Base-by-base conservation (phyloP, 306 rosid genomes). In the Ochetophila trinervis region DNA sequence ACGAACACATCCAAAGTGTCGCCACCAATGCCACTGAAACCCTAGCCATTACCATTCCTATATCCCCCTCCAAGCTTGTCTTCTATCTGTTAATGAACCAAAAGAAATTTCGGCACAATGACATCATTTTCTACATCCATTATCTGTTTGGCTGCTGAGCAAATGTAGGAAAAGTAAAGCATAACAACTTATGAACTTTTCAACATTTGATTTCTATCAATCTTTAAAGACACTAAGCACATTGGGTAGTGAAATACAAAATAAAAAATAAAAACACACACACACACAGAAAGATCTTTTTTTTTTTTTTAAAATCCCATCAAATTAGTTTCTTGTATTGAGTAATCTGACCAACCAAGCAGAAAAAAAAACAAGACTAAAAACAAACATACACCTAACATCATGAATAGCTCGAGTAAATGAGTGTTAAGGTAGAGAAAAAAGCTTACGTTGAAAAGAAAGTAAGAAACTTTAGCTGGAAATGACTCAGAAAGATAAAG, bases 1-100 rank as follows among this genome's bases (percentile, higher is more conserved):
- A 82, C 77, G 67, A 81, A 80, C 78, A 87, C 59, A 87, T 58
- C 82, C 85, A 81, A 69, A 87, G 22, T 57, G 79, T n/a, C 17
- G 61, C 79, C 69, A 78, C 60, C 71, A 74, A 21, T 8, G 53
- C 59, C 16, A 55, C 62, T 16, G 79, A 63, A 76, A 69, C 67
- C 76, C 67, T 63, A 69, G 67, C 71, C 76, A 75, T 74, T 54
- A 18, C 30, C 45, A 30, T 51, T 42, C 35, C 32, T 59, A 36
- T 14, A 20, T 20, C 49, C 27, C 3, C 67, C 62, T 54, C 6
- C 22, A 9, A 37, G 45, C 71, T 47, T 63, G 19, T 40, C n/a
- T 24, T 30, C n/a, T 5, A 67, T 69, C 70, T 62, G 79, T 11
- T 13, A 53, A 53, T 40, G 20, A 44, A 22, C 69, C 63, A 53